Evolutionary conservation across 257 asterid genomes (phyloP), one percentile per base, ranked within the genome.

Genomic region (Leonotis leonurus): DNA sequence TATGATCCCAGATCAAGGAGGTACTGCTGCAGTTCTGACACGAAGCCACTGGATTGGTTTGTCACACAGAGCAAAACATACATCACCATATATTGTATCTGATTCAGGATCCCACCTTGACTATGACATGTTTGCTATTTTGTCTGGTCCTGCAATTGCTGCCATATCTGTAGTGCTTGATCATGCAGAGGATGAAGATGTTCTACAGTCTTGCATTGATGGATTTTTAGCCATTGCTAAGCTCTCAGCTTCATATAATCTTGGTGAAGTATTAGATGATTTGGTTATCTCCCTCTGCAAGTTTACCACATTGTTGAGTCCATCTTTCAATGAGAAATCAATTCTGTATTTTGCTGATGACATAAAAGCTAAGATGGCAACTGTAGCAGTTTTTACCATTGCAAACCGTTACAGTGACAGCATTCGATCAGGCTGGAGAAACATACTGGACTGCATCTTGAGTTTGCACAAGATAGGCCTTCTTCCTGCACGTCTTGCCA

Each of bases 31-130:
- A 2, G 77, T 62, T 54, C 76, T 76, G 57, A 69, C 87, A 14
- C 85, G 79, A 60, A 88, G 98, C 74, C 88, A 85, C 60, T 91
- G 98, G 98, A 86, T 91, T 71, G 95, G 94, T 60, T 72, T 91
- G 32, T 73, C 80, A 7, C 95, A 86, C 83, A 88, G 66, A 74
- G 80, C 93, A 32, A 91, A 75, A 69, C 88, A 86, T 10, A 56
- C 86, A 44, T 70, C 90, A 24, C 93, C 88, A 9, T 88, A 72
- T 51, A 83, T 91, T 66, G 73, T 73, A 46, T 73, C 83, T 56
- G 88, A 80, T 73, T 71, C 70, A 50, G 87, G 81, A 54, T 67
- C 90, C 41, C 74, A 80, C 77, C 85, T 91, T 51, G 96, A 91
- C 77, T 73, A 76, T 62, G 91, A 85, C 74, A 80, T 91, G 92